phyloP scores from a whole-genome alignment of 352 stramenopile genomes.

The Phytophthora chlamydospora region DNA sequence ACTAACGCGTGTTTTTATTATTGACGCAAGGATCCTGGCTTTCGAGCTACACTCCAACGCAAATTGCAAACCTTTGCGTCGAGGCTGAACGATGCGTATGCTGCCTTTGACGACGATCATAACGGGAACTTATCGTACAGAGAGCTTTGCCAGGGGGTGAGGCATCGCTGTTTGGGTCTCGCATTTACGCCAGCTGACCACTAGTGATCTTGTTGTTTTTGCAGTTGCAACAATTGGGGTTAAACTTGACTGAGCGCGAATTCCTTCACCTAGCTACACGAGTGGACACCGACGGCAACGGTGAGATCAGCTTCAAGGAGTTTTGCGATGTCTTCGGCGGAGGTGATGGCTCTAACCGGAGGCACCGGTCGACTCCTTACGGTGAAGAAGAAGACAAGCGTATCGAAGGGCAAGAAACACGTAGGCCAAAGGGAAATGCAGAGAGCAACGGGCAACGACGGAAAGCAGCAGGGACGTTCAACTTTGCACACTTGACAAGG shows the following conservation, averaged over 20 bases:
- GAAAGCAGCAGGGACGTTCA: slow-evolving; percentile 36
- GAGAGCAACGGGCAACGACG: slow-evolving; percentile 18
- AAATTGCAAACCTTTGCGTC: slow-evolving; percentile 51
- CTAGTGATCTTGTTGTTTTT: slow-evolving; percentile 3
- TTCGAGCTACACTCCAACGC: slow-evolving; percentile 42
- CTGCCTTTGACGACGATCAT: slow-evolving; percentile 61
- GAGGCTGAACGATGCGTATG: slow-evolving; percentile 55
- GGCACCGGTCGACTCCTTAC: background rate
- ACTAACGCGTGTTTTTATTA: background rate
- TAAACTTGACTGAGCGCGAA: slow-evolving; percentile 58
- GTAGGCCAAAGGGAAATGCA: background rate
- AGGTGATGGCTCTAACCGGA: slow-evolving; percentile 10
- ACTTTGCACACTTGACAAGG: slow-evolving; percentile 54
- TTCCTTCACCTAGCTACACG: slow-evolving; percentile 46
- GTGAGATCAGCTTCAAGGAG: slow-evolving; percentile 68
- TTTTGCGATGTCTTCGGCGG: slow-evolving; percentile 50
- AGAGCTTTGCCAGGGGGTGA: slow-evolving; percentile 54
- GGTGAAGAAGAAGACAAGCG: slow-evolving; percentile 5
- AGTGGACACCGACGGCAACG: slow-evolving; percentile 52
- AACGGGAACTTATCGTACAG: slow-evolving; percentile 57
- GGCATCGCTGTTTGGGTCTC: slow-evolving; percentile 3
- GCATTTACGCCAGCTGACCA: background rate
- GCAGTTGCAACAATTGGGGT: slow-evolving; percentile 52
- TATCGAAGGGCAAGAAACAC: slow-evolving; percentile 2
- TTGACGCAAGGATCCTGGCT: slow-evolving; percentile 35